These are phyloP conservation scores for Aspergillus olivimuriae DNA, from an alignment of 495 filamentous ascomycete species.

Conservation along the genomic window DNA sequence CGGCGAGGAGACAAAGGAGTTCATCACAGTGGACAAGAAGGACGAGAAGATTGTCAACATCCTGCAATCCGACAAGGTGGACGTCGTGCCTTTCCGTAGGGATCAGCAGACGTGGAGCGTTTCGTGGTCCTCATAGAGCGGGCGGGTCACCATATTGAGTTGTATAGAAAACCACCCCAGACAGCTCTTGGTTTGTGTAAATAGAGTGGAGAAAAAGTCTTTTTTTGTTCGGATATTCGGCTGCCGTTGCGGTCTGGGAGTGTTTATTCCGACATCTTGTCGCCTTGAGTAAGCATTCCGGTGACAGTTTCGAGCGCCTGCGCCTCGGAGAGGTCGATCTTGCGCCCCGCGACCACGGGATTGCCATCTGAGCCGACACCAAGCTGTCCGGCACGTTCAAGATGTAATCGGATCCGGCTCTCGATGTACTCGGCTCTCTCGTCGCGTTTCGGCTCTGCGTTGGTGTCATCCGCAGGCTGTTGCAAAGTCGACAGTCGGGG, in stretches of 20 bases:
- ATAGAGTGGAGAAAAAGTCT: no score
- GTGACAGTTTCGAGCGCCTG: constrained; percentile 40
- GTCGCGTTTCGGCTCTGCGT: constrained; percentile 37
- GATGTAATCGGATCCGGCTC: constrained; percentile 47
- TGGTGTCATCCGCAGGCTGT: constrained; percentile 22
- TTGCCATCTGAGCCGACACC: constrained; percentile 32
- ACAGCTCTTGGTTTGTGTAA: not conserved
- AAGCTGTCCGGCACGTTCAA: constrained; percentile 40
- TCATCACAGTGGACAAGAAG: constrained; percentile 56
- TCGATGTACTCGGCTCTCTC: constrained; percentile 73
- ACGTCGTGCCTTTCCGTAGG: constrained; percentile 66
- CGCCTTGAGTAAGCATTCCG: constrained; percentile 34
- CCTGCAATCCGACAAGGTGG: constrained; percentile 44
- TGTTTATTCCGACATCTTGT: constrained; percentile 20
- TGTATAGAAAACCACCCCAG: no score
- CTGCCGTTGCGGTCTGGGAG: no score
- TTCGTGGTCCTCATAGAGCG: constrained; percentile 36
- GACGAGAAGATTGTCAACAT: constrained; percentile 51
- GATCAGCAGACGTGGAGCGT: constrained; percentile 61
- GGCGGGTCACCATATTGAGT: no score
- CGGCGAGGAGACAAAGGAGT: constrained; percentile 41
- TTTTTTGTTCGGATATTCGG: not conserved
- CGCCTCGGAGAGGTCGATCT: constrained; percentile 38
- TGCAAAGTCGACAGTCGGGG: constrained; percentile 52
- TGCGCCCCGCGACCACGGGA: constrained; percentile 33